These are phyloP conservation scores for Kurtzmaniella quercitrusa DNA, from an alignment of 1,139 yeast genomes.

Conservation along the genomic window DNA sequence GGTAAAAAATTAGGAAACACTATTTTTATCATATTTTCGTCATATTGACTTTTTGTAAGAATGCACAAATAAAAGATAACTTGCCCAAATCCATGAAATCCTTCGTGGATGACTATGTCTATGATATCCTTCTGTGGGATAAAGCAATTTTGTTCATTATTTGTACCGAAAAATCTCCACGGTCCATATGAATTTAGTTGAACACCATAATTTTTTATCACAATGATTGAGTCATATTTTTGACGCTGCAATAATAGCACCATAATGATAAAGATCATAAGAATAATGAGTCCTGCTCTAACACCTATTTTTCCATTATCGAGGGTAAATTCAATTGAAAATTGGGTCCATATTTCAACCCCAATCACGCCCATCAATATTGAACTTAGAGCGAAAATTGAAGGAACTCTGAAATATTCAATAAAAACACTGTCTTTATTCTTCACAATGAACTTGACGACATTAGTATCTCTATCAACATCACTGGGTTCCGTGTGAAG, in stretches of 20 bases:
- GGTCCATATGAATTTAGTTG: constrained; percentile 25
- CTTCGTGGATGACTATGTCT: constrained; percentile 66
- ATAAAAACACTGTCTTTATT: constrained; percentile 8
- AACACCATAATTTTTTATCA: constrained; percentile 37
- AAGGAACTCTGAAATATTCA: constrained; percentile 12
- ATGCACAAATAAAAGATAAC: constrained; percentile 60
- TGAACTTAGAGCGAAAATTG: constrained; percentile 9
- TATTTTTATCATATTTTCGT: constrained; percentile 37
- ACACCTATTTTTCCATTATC: too few relatives aligned
- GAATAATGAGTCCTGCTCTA: constrained; percentile 8
- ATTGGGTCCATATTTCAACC: background rate
- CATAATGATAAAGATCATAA: constrained; percentile 12
- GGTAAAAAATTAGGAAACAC: constrained; percentile 49
- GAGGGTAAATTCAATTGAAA: too few relatives aligned
- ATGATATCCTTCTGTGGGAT: constrained; percentile 51
- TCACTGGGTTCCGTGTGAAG: constrained; percentile 24
- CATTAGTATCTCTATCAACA: constrained; percentile 10
- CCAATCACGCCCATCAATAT: background rate
- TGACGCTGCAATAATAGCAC: constrained; percentile 14
- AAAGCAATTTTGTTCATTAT: constrained; percentile 26
- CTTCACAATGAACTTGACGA: constrained; percentile 20
- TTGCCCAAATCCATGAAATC: constrained; percentile 56
- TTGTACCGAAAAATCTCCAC: constrained; percentile 25
- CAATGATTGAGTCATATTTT: constrained; percentile 30
- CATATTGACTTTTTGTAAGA: constrained; percentile 35